Evolutionary conservation across 2,329 filamentous ascomycete species (phyloP), one percentile per base, ranked within the genome.

Genomic region (Lithohypha guttulata): DNA sequence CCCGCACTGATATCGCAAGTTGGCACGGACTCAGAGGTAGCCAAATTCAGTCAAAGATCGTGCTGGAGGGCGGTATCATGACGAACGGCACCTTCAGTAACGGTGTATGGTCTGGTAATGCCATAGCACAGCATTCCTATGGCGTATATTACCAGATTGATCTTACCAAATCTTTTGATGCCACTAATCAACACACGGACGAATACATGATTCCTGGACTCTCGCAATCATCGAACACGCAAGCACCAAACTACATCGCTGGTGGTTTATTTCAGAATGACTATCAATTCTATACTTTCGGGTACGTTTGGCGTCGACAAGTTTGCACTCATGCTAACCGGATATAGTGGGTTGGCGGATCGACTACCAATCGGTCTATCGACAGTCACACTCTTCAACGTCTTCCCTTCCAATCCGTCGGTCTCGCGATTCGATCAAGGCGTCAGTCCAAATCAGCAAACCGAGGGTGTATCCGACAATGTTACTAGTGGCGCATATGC

Each of bases 211-310:
- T 6, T 25, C n/a, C 7, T n/a, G 23, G n/a, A 25, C 8, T 25
- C 8, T n/a, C n/a, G n/a, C 8, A 25, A 25, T 8, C 7, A 7
- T n/a, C 23, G n/a, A 81, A 81, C 51, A 53, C 73, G 32, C 77
- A 69, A 11, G 53, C 51, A 0, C 54, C 79, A 7, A 62, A 71
- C 44, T 80, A 71, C 44, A 44, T 64, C 11, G 77, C 81, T 43
- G 80, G 80, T 2, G 72, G 65, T 6, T 71, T 84, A 60, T 69
- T 84, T 21, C 69, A 68, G 33, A 84, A 82, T 48, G 62, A 82
- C 42, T 59, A 68, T 34, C 69, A 79, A 43, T 76, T 77, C 50
- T 77, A 69, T 49, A 62, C 78, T 2, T 84, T 78, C 39, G 80
- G 79, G 60, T 61, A 38, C n/a, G 48, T 18, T 15, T 17, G n/a